phyloP scores from a whole-genome alignment of 345 rosid genomes.

The Raphanus sativus region DNA sequence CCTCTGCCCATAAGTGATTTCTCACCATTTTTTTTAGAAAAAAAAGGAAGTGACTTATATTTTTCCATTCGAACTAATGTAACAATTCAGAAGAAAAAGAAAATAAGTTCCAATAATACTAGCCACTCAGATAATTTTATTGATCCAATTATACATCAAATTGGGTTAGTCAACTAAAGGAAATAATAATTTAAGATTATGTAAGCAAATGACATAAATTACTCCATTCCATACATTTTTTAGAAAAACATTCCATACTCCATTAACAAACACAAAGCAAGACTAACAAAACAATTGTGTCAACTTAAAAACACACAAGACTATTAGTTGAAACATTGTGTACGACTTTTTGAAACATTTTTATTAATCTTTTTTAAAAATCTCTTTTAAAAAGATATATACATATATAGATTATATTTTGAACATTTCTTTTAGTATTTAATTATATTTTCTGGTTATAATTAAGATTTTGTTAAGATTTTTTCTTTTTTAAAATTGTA shows the following conservation, averaged over 20 bases:
- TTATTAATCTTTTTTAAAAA: not conserved
- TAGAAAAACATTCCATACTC: not conserved
- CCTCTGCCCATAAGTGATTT: too few relatives aligned
- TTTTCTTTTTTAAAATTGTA: not conserved
- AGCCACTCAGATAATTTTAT: not conserved
- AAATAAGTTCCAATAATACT: not conserved
- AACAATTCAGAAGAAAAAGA: not conserved
- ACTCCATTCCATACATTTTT: too few relatives aligned
- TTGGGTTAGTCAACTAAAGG: not conserved
- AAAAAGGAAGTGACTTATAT: not conserved
- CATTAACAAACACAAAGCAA: not conserved
- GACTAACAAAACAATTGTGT: not conserved
- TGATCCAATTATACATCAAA: not conserved
- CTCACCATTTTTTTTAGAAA: too few relatives aligned
- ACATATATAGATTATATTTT: not conserved
- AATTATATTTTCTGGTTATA: not conserved
- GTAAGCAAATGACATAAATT: not conserved
- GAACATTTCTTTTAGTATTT: not conserved
- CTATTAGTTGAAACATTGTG: not conserved
- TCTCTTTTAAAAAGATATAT: not conserved
- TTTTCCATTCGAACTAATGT: not conserved
- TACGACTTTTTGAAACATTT: not conserved
- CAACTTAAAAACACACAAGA: not conserved
- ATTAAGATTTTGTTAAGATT: not conserved
- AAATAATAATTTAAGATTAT: not conserved